Evolutionary conservation across 768 basidiomycete species (phyloP).

Genomic region (Agrocybe praecox): DNA sequence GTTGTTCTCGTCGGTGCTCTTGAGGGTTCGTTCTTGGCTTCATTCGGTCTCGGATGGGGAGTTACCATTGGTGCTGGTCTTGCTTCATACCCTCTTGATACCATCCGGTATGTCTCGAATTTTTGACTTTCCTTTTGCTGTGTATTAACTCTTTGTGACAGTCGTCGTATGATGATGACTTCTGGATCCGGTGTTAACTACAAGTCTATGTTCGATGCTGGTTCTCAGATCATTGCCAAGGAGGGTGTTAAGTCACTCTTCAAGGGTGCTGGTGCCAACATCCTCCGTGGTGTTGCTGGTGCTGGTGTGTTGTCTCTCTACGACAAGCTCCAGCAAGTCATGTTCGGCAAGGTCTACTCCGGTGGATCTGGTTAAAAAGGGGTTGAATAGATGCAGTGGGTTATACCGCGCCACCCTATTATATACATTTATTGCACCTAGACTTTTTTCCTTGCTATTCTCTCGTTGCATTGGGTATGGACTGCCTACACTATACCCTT

Average conservation of each 20-base stretch:
- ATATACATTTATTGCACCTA: slow-evolving; percentile 38
- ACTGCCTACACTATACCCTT: slow-evolving; percentile 40
- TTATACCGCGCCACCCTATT: slow-evolving; percentile 20
- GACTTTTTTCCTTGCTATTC: slow-evolving; percentile 35
- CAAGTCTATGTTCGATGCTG: slow-evolving; percentile 99
- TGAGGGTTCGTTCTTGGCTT: slow-evolving; percentile 95
- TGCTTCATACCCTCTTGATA: slow-evolving; percentile 94
- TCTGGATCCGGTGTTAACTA: slow-evolving; percentile 95
- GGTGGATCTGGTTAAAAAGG: slow-evolving; percentile 66
- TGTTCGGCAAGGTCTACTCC: slow-evolving; percentile 99
- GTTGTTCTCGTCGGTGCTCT: slow-evolving; percentile 96
- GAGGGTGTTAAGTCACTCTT: slow-evolving; percentile 96
- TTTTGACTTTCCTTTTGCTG: slow-evolving; percentile 5
- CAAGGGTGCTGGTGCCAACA: slow-evolving; percentile 97
- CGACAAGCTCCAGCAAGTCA: slow-evolving; percentile 94
- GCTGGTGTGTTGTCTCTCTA: slow-evolving; percentile 99
- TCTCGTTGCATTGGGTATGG: slow-evolving; percentile 37
- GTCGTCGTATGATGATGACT: slow-evolving; percentile 99
- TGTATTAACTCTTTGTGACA: slow-evolving; percentile 32
- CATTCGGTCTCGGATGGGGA: slow-evolving; percentile 98
- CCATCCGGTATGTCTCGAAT: slow-evolving; percentile 67
- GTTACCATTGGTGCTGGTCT: slow-evolving; percentile 99
- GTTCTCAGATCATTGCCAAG: slow-evolving; percentile 90
- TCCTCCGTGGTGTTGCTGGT: slow-evolving; percentile 99
- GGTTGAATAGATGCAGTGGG: slow-evolving; percentile 23